These are phyloP conservation scores for Nidularia pulvinata DNA, from an alignment of 768 basidiomycete genomes.

Conservation along the genomic window DNA sequence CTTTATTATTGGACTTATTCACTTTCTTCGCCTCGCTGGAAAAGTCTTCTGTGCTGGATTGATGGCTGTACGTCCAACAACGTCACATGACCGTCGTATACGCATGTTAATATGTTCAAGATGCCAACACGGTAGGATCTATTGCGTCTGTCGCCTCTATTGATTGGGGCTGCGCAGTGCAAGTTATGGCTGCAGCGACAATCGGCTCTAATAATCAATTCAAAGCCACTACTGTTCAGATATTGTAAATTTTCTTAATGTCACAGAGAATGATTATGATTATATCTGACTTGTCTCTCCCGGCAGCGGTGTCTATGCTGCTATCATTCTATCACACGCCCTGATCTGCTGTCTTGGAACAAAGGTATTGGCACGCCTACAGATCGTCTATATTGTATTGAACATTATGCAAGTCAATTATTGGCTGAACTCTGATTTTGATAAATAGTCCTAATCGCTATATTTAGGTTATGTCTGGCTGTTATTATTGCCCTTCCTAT, in stretches of 20 bases:
- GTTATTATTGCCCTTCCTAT: conserved; percentile 71
- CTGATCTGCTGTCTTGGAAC: conserved; percentile 71
- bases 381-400: conserved; percentile 68
- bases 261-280: too few relatives aligned
- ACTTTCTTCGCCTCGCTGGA: conserved; percentile 37
- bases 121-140: conserved; percentile 50
- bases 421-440: too few relatives aligned
- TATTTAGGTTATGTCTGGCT: conserved; percentile 54
- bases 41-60: conserved; percentile 50
- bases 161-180: conserved; percentile 66
- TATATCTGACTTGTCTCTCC: background rate
- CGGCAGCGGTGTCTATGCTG: conserved; percentile 62
- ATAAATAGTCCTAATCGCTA: background rate
- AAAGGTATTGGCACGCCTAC: conserved; percentile 62
- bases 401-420: conserved; percentile 55
- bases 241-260: conserved; percentile 30
- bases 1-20: conserved; percentile 56
- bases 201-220: conserved; percentile 48
- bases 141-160: conserved; percentile 54
- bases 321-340: conserved; percentile 60
- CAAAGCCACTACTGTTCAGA: conserved; percentile 37
- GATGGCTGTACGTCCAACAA: conserved; percentile 41
- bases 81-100: background rate
- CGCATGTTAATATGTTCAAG: conserved; percentile 15
- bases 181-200: conserved; percentile 63